Evolutionary conservation across 2,329 filamentous ascomycete genomes (phyloP).

Genomic region (Epichloe gansuensis): DNA sequence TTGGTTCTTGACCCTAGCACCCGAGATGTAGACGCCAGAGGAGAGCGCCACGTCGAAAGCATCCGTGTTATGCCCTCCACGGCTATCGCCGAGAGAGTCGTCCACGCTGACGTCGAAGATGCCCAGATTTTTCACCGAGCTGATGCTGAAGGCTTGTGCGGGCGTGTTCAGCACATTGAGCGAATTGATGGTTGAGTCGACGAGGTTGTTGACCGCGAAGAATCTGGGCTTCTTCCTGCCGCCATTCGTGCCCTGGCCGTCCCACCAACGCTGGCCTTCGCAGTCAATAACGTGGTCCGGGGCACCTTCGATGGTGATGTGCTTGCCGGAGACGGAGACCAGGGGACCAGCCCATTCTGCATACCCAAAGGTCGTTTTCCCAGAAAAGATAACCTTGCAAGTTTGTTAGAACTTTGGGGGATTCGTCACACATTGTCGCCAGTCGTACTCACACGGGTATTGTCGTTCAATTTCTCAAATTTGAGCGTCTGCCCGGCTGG

Average conservation of each 20-base stretch:
- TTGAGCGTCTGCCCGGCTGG: slow-evolving; percentile 1
- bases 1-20: neutral
- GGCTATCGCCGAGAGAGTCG: neutral
- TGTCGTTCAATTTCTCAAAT: neutral
- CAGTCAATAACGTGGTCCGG: slow-evolving; percentile 34
- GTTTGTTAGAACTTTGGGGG: neutral
- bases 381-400: slow-evolving; percentile 1
- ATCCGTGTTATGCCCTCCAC: neutral
- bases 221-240: slow-evolving; percentile 52
- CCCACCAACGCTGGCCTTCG: slow-evolving; percentile 47
- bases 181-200: neutral
- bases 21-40: neutral
- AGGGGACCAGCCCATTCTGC: neutral
- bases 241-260: slow-evolving; percentile 43
- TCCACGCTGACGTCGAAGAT: neutral
- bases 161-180: slow-evolving; percentile 1
- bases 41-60: neutral
- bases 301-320: neutral
- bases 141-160: neutral
- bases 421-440: neutral
- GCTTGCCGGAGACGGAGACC: neutral
- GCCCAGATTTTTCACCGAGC: neutral
- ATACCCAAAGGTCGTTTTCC: neutral
- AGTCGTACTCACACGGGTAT: neutral
- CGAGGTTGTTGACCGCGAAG: slow-evolving; percentile 34